phyloP scores from a whole-genome alignment of 2,329 filamentous ascomycete species.

The Fusarium cicatricum region DNA sequence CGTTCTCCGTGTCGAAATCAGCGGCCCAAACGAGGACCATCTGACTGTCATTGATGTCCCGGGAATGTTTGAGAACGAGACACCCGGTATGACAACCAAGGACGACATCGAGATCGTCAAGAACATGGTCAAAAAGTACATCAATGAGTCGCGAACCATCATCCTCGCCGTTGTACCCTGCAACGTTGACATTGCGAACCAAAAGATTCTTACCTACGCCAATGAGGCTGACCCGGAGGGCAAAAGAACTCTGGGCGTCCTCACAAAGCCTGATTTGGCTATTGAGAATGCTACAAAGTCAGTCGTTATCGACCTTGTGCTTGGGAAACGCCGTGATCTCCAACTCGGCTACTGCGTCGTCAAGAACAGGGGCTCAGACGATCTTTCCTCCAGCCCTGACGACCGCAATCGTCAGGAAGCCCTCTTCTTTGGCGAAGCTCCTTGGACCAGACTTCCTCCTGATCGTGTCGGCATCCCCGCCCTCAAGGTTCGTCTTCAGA shows the following conservation, averaged over 20 bases:
- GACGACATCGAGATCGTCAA: slow-evolving; percentile 55
- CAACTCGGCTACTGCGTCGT: slow-evolving; percentile 59
- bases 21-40: slow-evolving; percentile 54
- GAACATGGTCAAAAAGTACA: slow-evolving; percentile 58
- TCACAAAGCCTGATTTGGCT: slow-evolving; percentile 69
- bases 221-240: slow-evolving; percentile 51
- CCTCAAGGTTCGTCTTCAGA: slow-evolving; percentile 47
- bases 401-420: slow-evolving; percentile 47
- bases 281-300: slow-evolving; percentile 50
- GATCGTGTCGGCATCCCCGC: slow-evolving; percentile 47
- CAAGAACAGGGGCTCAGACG: slow-evolving; percentile 57
- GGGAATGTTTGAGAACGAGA: slow-evolving; percentile 55
- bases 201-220: slow-evolving; percentile 51
- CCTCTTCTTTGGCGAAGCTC: slow-evolving; percentile 47
- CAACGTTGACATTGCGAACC: slow-evolving; percentile 52
- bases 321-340: slow-evolving; percentile 51
- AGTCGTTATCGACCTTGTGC: slow-evolving; percentile 52
- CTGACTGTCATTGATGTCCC: slow-evolving; percentile 64
- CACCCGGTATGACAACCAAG: slow-evolving; percentile 52
- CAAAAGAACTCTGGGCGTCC: slow-evolving; percentile 54
- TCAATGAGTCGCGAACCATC: slow-evolving; percentile 57
- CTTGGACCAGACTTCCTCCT: slow-evolving; percentile 46
- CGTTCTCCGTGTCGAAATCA: slow-evolving; percentile 51
- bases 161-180: slow-evolving; percentile 57
- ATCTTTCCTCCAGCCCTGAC: slow-evolving; percentile 43